phyloP scores from a whole-genome alignment of 352 stramenopile species.

The Globisporangium solare region DNA sequence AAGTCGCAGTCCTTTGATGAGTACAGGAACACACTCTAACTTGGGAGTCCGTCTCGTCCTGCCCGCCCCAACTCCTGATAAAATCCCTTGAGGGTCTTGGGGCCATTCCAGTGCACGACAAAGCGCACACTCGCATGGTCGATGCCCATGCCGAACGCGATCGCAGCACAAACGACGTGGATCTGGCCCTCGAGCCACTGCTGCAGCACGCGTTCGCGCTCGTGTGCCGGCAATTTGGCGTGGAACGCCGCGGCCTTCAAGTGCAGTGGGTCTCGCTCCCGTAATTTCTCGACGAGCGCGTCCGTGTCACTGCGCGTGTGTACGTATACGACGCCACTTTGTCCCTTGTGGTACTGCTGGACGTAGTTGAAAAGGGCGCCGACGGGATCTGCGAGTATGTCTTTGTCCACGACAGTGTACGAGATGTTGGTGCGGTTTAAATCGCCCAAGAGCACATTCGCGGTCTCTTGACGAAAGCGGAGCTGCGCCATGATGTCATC shows the following conservation, averaged over 20 bases:
- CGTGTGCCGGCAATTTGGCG: slow-evolving; percentile 34
- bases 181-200: slow-evolving; percentile 42
- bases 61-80: slow-evolving; percentile 96
- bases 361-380: slow-evolving; percentile 39
- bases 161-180: slow-evolving; percentile 88
- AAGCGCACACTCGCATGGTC: slow-evolving; percentile 89
- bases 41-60: slow-evolving; percentile 89
- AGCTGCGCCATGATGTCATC: slow-evolving; percentile 50
- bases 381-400: slow-evolving; percentile 36
- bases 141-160: slow-evolving; percentile 93
- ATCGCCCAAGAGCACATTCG: slow-evolving; percentile 40
- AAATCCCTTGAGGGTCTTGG: slow-evolving; percentile 93
- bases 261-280: slow-evolving; percentile 15
- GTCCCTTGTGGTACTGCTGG: slow-evolving; percentile 22
- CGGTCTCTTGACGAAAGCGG: slow-evolving; percentile 16
- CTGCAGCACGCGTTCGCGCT: slow-evolving; percentile 37
- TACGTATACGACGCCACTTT: slow-evolving; percentile 47
- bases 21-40: slow-evolving; percentile 86
- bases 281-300: slow-evolving; percentile 27
- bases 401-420: slow-evolving; percentile 49
- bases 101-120: slow-evolving; percentile 86
- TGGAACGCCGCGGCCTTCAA: slow-evolving; percentile 45
- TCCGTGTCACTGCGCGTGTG: slow-evolving; percentile 56
- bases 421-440: slow-evolving; percentile 63
- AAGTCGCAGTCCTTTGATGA: slow-evolving; percentile 40